Percentiles rank a stretch among this genome's conserved stretches.
Conservation (phyloP, 179 eudicot species). For the Drosera spatulata region DNA sequence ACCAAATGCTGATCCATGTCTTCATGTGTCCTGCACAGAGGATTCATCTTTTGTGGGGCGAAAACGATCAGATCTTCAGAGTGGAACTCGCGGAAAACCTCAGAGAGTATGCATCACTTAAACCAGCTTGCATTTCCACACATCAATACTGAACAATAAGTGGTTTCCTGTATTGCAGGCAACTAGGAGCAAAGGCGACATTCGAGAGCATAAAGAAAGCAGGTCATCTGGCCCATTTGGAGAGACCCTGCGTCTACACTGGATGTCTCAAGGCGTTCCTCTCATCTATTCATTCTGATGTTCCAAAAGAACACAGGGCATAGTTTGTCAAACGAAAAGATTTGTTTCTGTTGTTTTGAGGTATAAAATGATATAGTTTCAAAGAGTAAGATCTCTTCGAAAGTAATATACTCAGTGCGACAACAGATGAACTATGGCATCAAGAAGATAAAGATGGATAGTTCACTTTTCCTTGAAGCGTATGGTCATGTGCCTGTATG, state of each 20-base stretch:
- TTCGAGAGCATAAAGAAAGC: constrained; percentile 65
- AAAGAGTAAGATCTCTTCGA: no score
- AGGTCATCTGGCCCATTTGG: constrained; percentile 89
- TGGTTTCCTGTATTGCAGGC: constrained; percentile 28
- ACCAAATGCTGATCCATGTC: neutral
- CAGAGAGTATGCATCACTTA: constrained; percentile 51
- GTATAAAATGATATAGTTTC: no score
- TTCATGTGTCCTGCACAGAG: constrained; percentile 22
- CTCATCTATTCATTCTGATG: constrained; percentile 28
- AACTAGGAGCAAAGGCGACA: constrained; percentile 67
- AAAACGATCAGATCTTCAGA: constrained; percentile 77
- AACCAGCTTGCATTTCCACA: neutral
- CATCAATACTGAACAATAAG: neutral
- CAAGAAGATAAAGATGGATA: no score
- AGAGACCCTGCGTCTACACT: constrained; percentile 70
- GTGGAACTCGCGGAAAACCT: constrained; percentile 67
- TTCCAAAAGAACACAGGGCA: constrained; percentile 3
- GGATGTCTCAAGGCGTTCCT: constrained; percentile 63
- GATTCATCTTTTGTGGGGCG: constrained; percentile 98
- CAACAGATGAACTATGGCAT: no score
- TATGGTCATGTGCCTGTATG: no score
- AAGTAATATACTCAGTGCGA: no score
- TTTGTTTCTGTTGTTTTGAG: no score
- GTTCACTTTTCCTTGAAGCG: no score
- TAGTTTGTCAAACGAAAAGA: no score